phyloP scores from a whole-genome alignment of 2,329 filamentous ascomycete genomes.

The Tolypocladium amazonense region DNA sequence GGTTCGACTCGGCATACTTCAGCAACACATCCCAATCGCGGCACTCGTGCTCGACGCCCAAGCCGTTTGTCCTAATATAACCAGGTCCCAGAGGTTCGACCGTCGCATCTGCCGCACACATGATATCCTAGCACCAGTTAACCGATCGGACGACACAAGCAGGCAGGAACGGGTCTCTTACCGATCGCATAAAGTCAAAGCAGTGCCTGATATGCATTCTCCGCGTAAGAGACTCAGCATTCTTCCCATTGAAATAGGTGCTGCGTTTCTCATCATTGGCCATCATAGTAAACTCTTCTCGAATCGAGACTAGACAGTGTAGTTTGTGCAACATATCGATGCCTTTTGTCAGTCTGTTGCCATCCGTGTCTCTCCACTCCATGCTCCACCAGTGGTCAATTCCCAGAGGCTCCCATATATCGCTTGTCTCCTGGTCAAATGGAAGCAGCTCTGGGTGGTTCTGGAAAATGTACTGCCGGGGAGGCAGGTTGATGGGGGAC shows the following conservation, averaged over 20 bases:
- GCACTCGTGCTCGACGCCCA: neutral
- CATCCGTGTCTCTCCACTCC: neutral
- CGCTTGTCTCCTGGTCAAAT: neutral
- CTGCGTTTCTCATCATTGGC: neutral
- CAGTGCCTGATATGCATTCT: neutral
- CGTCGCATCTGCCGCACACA: neutral
- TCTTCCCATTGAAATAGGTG: neutral
- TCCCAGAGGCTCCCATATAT: neutral
- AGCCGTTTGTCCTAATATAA: neutral
- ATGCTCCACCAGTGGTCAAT: neutral
- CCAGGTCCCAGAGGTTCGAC: neutral
- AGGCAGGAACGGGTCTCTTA: neutral
- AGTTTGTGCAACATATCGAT: neutral
- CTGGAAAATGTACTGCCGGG: neutral
- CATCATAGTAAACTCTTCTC: neutral
- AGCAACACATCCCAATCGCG: neutral
- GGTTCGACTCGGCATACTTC: neutral
- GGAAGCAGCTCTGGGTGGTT: neutral
- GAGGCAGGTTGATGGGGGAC: neutral
- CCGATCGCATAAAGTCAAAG: neutral
- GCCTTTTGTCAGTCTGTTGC: neutral
- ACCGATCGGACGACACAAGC: neutral
- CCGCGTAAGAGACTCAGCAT: neutral
- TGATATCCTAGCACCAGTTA: neutral
- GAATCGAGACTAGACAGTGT: neutral